These are phyloP conservation scores for Trichosporon sp. DNA, from an alignment of 1,284 basidiomycete genomes.

Conservation along the genomic window DNA sequence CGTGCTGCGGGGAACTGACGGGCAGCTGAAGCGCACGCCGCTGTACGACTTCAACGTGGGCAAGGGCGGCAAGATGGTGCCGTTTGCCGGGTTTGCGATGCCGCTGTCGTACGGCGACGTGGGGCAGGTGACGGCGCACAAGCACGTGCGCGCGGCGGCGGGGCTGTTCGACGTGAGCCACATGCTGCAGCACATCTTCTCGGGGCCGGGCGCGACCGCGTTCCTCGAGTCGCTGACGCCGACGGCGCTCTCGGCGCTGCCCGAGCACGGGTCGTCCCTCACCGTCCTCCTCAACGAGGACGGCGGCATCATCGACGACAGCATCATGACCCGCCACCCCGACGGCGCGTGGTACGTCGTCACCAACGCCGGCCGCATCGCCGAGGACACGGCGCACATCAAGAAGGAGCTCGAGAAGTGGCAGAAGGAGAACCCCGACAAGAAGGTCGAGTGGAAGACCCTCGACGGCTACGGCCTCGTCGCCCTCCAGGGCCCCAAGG, in stretches of 20 bases:
- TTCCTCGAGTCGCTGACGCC: constrained; percentile 85
- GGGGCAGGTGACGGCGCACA: constrained; percentile 86
- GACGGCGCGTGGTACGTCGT: constrained; percentile 85
- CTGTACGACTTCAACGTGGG: constrained; percentile 86
- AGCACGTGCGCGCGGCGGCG: constrained; percentile 75
- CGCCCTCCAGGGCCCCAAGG: constrained; percentile 85
- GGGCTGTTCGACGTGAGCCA: constrained; percentile 98
- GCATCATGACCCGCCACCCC: constrained; percentile 70
- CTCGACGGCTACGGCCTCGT: constrained; percentile 83
- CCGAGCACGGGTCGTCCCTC: constrained; percentile 69
- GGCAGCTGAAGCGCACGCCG: constrained; percentile 61
- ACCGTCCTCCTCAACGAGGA: constrained; percentile 81
- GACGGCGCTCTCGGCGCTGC: constrained; percentile 66
- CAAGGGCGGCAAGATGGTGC: constrained; percentile 89
- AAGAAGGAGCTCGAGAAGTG: constrained; percentile 63
- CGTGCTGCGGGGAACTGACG: not conserved
- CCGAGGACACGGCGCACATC: constrained; percentile 78
- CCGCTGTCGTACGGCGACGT: constrained; percentile 79
- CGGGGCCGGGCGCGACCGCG: constrained; percentile 63
- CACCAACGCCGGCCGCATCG: constrained; percentile 86
- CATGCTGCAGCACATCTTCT: constrained; percentile 89
- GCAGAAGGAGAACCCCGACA: constrained; percentile 60
- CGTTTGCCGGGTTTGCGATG: constrained; percentile 94
- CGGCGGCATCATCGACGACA: constrained; percentile 96
- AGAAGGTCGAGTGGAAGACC: constrained; percentile 71